Percentiles rank a stretch among this genome's conserved stretches.
These are phyloP conservation scores for Pterocarpus macrocarpus DNA, from an alignment of 306 rosid genomes.

Conservation along the genomic window DNA sequence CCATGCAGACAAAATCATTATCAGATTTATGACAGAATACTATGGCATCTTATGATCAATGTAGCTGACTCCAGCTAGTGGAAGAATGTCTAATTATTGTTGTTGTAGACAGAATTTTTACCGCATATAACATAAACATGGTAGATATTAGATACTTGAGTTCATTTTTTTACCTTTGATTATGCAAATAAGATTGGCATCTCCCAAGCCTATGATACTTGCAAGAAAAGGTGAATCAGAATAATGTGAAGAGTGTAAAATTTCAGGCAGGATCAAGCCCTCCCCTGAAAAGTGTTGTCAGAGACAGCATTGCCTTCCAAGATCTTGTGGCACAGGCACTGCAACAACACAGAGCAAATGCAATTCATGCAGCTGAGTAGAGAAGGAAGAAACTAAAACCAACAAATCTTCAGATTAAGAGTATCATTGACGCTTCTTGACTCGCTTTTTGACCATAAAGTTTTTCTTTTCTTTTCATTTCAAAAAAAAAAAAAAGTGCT, in stretches of 20 bases:
- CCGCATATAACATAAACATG: neutral
- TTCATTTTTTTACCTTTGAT: constrained; percentile 35
- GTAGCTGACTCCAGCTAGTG: neutral
- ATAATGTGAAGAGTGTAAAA: neutral
- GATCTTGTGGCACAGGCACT: constrained; percentile 55
- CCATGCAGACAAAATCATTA: no score
- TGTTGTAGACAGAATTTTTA: neutral
- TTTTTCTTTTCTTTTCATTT: neutral
- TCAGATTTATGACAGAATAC: neutral
- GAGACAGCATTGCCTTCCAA: constrained; percentile 42
- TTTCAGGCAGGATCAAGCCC: constrained; percentile 53
- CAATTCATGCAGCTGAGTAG: constrained; percentile 31
- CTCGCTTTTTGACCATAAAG: constrained; percentile 52
- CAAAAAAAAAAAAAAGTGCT: neutral
- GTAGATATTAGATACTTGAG: neutral
- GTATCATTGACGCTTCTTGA: constrained; percentile 58
- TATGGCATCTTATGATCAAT: neutral
- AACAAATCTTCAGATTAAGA: constrained; percentile 36
- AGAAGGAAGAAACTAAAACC: constrained; percentile 5
- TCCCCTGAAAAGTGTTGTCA: constrained; percentile 27
- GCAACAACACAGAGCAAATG: constrained; percentile 32
- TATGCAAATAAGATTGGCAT: constrained; percentile 21
- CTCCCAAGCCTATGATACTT: neutral
- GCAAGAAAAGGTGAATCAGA: neutral
- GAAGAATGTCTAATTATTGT: neutral